These are phyloP conservation scores for Rhizophora mangle DNA, from an alignment of 345 rosid species.

Conservation along the genomic window DNA sequence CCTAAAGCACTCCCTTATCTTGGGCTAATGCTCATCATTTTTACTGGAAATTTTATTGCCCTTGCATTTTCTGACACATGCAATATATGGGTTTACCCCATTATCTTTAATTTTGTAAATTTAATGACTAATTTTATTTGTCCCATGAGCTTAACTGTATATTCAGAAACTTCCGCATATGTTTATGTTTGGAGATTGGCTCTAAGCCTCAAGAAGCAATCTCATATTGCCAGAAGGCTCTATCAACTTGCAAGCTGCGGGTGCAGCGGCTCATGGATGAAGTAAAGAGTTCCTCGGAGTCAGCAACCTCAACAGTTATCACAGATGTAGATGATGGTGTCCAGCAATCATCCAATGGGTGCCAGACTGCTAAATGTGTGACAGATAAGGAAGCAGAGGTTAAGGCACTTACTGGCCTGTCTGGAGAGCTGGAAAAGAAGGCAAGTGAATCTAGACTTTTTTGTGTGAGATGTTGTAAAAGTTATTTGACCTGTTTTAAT, in stretches of 20 bases:
- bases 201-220: slow-evolving; percentile 74
- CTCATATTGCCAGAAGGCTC: slow-evolving; percentile 75
- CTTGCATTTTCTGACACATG: background rate
- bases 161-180: slow-evolving; percentile 79
- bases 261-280: slow-evolving; percentile 57
- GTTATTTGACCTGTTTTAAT: background rate
- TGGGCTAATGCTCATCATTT: background rate
- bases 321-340: slow-evolving; percentile 50
- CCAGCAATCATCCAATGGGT: slow-evolving; percentile 53
- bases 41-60: background rate
- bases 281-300: slow-evolving; percentile 43
- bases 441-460: slow-evolving; percentile 34
- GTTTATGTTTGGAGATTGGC: slow-evolving; percentile 82
- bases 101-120: background rate
- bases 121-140: background rate
- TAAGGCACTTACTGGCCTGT: slow-evolving; percentile 55
- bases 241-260: slow-evolving; percentile 65
- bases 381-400: slow-evolving; percentile 76
- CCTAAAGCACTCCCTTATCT: slow-evolving; percentile 29
- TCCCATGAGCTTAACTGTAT: slow-evolving; percentile 40
- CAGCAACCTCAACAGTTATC: slow-evolving; percentile 48
- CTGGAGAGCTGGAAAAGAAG: slow-evolving; percentile 88
- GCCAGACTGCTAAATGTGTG: slow-evolving; percentile 35
- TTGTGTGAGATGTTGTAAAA: slow-evolving; percentile 2
- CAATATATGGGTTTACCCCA: background rate